A percentile compares a stretch with the other conserved stretches of the same genome.
Evolutionary conservation across 2,329 filamentous ascomycete genomes (phyloP).

Genomic region (Ascochyta rabiei): DNA sequence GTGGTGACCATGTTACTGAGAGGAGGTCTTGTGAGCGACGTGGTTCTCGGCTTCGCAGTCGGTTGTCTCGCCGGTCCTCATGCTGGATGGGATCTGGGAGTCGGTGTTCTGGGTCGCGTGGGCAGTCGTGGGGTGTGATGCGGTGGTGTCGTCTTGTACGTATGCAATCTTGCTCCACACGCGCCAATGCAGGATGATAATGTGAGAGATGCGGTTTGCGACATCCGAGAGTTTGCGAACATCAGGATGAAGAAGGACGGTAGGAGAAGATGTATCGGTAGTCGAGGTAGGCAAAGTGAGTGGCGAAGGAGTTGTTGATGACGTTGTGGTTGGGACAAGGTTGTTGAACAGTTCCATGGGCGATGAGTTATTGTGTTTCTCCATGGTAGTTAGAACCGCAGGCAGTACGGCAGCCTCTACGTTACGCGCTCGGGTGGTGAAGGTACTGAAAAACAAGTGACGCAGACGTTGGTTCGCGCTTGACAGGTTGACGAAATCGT

Average conservation of each 20-base stretch:
- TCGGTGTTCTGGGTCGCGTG: not conserved
- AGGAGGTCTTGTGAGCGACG: not conserved
- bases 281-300: constrained; percentile 27
- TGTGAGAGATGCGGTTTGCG: constrained; percentile 78
- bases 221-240: constrained; percentile 64
- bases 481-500: constrained; percentile 44
- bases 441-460: constrained; percentile 39
- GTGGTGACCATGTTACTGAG: not conserved
- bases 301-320: constrained; percentile 16
- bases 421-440: constrained; percentile 41
- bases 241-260: constrained; percentile 19
- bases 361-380: constrained; percentile 44
- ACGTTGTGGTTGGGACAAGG: constrained; percentile 39
- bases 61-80: constrained; percentile 7
- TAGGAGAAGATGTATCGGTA: constrained; percentile 29
- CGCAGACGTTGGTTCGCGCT: constrained; percentile 46
- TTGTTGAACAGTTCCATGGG: constrained; percentile 54
- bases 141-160: constrained; percentile 28
- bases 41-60: not conserved
- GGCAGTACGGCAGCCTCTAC: constrained; percentile 34
- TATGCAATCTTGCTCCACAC: constrained; percentile 85
- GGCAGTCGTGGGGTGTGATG: not conserved
- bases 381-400: constrained; percentile 33
- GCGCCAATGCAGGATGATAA: constrained; percentile 86
- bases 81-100: not conserved